These are phyloP conservation scores for Picea glauca DNA, from an alignment of 75 land plant species.

Conservation along the genomic window DNA sequence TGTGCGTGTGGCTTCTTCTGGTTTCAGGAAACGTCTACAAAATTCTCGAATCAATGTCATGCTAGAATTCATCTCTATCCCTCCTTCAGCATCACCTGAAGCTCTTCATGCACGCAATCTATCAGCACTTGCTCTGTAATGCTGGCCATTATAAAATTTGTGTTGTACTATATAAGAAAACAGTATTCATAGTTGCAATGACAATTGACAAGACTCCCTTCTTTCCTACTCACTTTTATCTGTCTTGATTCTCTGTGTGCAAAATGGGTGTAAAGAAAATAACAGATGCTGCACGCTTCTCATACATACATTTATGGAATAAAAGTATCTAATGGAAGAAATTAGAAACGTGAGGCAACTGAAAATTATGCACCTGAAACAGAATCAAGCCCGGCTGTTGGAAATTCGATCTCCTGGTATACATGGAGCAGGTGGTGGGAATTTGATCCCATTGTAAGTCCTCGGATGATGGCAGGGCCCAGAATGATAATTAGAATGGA, in stretches of 20 bases:
- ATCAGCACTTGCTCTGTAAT: slow-evolving; percentile 5
- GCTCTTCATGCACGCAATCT: slow-evolving; percentile 1
- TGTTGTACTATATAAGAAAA: neutral
- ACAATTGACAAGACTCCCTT: neutral
- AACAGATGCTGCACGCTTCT: neutral
- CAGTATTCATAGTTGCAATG: neutral
- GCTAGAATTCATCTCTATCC: slow-evolving; percentile 95
- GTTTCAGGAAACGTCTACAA: slow-evolving; percentile 50
- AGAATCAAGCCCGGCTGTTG: slow-evolving; percentile 84
- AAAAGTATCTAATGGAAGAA: neutral
- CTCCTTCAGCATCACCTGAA: slow-evolving; percentile 96
- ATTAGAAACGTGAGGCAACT: neutral
- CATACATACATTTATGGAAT: neutral
- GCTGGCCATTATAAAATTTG: neutral
- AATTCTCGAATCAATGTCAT: slow-evolving; percentile 82
- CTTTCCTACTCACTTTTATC: neutral
- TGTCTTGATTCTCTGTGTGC: neutral
- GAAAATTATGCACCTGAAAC: slow-evolving; percentile 74
- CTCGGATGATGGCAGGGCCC: neutral
- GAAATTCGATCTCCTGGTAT: slow-evolving; percentile 91
- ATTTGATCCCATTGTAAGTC: slow-evolving; percentile 6
- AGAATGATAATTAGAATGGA: neutral
- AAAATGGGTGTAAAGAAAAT: neutral
- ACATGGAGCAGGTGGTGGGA: neutral
- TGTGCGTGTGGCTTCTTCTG: slow-evolving; percentile 70